Evolutionary conservation across 169 alveolate genomes (phyloP), one percentile per base, ranked within the genome.

Genomic region (Plasmodium knowlesi): DNA sequence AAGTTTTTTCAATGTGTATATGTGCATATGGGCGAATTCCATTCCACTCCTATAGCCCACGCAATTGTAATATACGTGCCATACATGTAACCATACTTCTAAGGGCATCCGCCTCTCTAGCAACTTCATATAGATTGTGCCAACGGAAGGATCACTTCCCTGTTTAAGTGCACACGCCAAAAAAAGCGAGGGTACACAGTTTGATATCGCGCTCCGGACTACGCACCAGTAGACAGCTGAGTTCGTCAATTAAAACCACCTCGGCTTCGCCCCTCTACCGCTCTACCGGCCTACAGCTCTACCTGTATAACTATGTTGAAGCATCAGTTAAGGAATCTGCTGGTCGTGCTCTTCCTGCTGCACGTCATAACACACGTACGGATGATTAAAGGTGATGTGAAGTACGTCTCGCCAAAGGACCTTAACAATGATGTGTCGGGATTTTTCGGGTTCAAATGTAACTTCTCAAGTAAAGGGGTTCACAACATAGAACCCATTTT

Each of bases 401-500:
- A 74, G 16, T 85, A 74, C 57, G 57, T 3, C 5, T 41, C 53
- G 8, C 85, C 93, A 9, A 37, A 54, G n/a, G 53, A 32, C 14
- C 22, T 85, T 61, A 50, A 32, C 67, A 73, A 34, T 3, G 54
- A 85, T 28, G 67, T 76, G 12, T 46, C 93, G 6, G 85, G 86
- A 74, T 85, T 85, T 54, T 30, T 85, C 39, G 93, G 93, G 61
- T 85, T 37, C 70, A 85, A 85, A 50, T 85, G 93, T 76, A 76
- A 85, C 32, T 85, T 85, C 79, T 72, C 93, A 9, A 74, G 78
- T 9, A 32, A 85, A 32, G 93, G 93, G 25, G 84, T 85, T 53
- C 93, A 85, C 57, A 85, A 43, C 74, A 39, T 85, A 85, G 84
- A 85, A 22, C 93, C 93, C n/a, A 84, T 74, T 74, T 50, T 73